A percentile compares a stretch with the other conserved stretches of the same genome.
Evolutionary conservation across 441 rosid species (phyloP).

Genomic region (Bocquillonia castaneifolia): DNA sequence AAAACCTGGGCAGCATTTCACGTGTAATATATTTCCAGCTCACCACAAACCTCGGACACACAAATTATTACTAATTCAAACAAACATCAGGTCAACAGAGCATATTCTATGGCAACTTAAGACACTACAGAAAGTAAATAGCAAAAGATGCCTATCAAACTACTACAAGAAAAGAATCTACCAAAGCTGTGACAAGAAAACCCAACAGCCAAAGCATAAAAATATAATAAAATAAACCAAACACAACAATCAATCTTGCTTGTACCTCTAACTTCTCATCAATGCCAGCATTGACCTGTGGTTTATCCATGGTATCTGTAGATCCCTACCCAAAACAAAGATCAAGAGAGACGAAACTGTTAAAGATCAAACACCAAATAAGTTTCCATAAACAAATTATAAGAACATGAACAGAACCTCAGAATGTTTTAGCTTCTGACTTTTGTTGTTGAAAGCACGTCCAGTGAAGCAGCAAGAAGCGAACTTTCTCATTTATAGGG

Average conservation of each 20-base stretch:
- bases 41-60: neutral
- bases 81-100: neutral
- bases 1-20: neutral
- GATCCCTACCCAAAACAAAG: slow-evolving; percentile 36
- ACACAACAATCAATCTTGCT: slow-evolving; percentile 16
- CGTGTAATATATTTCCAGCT: neutral
- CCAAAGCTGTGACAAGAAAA: neutral
- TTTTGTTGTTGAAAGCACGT: slow-evolving; percentile 22
- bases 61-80: neutral
- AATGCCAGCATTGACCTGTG: slow-evolving; percentile 27
- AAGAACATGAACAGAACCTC: slow-evolving; percentile 24
- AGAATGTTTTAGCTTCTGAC: slow-evolving; percentile 26
- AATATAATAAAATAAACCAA: neutral
- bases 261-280: slow-evolving; percentile 37
- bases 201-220: slow-evolving; percentile 1
- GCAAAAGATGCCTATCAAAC: slow-evolving; percentile 3
- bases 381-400: neutral
- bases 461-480: slow-evolving; percentile 35
- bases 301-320: slow-evolving; percentile 42
- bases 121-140: neutral
- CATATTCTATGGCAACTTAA: neutral
- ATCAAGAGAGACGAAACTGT: slow-evolving; percentile 17
- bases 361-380: slow-evolving; percentile 12
- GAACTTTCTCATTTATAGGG: slow-evolving; percentile 45
- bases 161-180: slow-evolving; percentile 6